Percentiles rank a stretch among this genome's conserved stretches.
These are phyloP conservation scores for Hermanozyma aechmeae DNA, from an alignment of 805 yeast species.

Conservation along the genomic window DNA sequence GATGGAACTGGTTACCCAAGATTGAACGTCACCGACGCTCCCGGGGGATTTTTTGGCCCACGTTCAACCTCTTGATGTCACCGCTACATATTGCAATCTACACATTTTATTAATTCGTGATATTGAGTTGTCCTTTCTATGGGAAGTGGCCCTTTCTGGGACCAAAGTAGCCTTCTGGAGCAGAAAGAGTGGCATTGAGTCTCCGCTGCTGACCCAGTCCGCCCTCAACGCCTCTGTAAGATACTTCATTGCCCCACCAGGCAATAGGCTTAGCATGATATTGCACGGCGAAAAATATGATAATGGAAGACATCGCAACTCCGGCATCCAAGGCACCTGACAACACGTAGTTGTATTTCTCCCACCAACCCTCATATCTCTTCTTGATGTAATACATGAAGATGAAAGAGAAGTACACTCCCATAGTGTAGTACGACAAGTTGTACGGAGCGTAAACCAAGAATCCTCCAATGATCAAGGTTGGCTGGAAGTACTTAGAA, in stretches of 20 bases:
- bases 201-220: slow-evolving; percentile 2
- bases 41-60: neutral
- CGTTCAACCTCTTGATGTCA: too few relatives aligned
- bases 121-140: too few relatives aligned
- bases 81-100: too few relatives aligned
- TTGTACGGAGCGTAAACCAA: slow-evolving; percentile 24
- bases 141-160: slow-evolving; percentile 20
- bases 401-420: slow-evolving; percentile 15
- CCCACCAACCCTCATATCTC: slow-evolving; percentile 23
- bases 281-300: slow-evolving; percentile 29
- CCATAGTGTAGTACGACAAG: slow-evolving; percentile 20
- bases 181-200: slow-evolving; percentile 10
- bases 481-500: slow-evolving; percentile 23
- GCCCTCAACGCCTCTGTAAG: slow-evolving; percentile 27
- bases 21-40: neutral
- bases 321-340: slow-evolving; percentile 23
- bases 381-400: slow-evolving; percentile 22
- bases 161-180: slow-evolving; percentile 30
- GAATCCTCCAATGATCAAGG: slow-evolving; percentile 22
- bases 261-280: slow-evolving; percentile 18
- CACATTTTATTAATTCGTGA: too few relatives aligned
- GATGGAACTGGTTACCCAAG: neutral
- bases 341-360: slow-evolving; percentile 25
- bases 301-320: slow-evolving; percentile 23
- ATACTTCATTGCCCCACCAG: slow-evolving; percentile 19